Evolutionary conservation across 345 rosid species (phyloP), one percentile per base, ranked within the genome.

Genomic region (Streptanthus diversifolius): DNA sequence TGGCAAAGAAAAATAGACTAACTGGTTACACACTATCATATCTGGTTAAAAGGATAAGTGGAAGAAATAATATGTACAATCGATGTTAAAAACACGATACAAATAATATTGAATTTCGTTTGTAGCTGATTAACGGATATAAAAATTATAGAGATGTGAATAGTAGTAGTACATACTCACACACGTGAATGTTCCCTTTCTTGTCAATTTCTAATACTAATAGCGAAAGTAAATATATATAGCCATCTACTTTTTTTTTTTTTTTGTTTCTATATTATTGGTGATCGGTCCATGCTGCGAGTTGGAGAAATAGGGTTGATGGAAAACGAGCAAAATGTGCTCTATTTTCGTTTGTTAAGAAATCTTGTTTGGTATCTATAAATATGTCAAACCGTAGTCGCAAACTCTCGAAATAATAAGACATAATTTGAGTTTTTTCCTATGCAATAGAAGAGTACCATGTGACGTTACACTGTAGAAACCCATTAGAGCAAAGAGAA

Each of bases 301-400:
- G 5, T 44, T 60, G 36, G 54, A 48, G 41, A 49, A 32, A 72
- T 22, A 22, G 37, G 48, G 14, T 36, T 48, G 43, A 61, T 22
- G 72, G 36, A 64, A 75, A 65, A 57, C 68, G 80, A 76, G 53
- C 29, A 66, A 83, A 73, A 78, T 80, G 80, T 75, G 79, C 65
- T 44, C 27, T 39, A 54, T 63, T 35, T 58, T 40, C 13, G 27
- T 25, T 47, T 7, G 70, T 71, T 70, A 62, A 25, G 41, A 30
- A 8, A 40, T 58, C 43, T 12, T 53, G 61, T 14, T 58, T 44
- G 62, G 70, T 73, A 49, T 29, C 33, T 15, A 64, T 73, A 33
- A 39, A 58, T n/a, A 52, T 55, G 27, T 25, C 19, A 41, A 57
- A 48, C 61, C 45, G 61, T 29, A 63, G 41, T 13, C 59, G 35